Evolutionary conservation across 2,329 filamentous ascomycete genomes (phyloP).

Genomic region (Aureobasidium sp.): DNA sequence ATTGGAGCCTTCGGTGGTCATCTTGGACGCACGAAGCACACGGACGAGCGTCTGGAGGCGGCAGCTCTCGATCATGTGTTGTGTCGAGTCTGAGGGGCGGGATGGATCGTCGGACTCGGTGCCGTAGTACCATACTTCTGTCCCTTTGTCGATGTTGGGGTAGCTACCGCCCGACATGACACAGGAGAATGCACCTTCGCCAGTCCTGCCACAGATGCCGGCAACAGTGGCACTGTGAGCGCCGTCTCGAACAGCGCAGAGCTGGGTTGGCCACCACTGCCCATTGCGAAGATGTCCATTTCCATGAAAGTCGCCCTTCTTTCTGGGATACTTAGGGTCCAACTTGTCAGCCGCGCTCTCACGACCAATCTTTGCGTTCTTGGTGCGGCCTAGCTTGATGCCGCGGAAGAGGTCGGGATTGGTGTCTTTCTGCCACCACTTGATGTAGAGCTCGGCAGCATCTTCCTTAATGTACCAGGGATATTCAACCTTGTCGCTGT

Average conservation of each 20-base stretch:
- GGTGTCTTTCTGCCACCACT: slow-evolving; percentile 39
- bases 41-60: slow-evolving; percentile 37
- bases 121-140: slow-evolving; percentile 47
- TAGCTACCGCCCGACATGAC: slow-evolving; percentile 46
- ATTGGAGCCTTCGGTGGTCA: slow-evolving; percentile 26
- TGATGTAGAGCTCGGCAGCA: slow-evolving; percentile 39
- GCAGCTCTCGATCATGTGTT: slow-evolving; percentile 36
- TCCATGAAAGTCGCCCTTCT: slow-evolving; percentile 31
- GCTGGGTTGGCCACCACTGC: slow-evolving; percentile 51
- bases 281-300: slow-evolving; percentile 38
- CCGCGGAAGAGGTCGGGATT: slow-evolving; percentile 42
- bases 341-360: slow-evolving; percentile 20
- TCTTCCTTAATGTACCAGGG: slow-evolving; percentile 44
- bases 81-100: slow-evolving; percentile 34
- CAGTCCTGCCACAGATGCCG: slow-evolving; percentile 43
- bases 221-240: slow-evolving; percentile 45
- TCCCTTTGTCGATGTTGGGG: slow-evolving; percentile 44
- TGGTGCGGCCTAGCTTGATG: slow-evolving; percentile 27
- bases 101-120: slow-evolving; percentile 35
- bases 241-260: slow-evolving; percentile 46
- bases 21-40: slow-evolving; percentile 43
- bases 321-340: slow-evolving; percentile 21
- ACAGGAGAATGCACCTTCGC: slow-evolving; percentile 49
- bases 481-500: slow-evolving; percentile 25
- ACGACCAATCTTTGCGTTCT: slow-evolving; percentile 11